A percentile compares a stretch with the other conserved stretches of the same genome.
phyloP scores from a whole-genome alignment of 768 basidiomycete species.

The Collybia mongolica region DNA sequence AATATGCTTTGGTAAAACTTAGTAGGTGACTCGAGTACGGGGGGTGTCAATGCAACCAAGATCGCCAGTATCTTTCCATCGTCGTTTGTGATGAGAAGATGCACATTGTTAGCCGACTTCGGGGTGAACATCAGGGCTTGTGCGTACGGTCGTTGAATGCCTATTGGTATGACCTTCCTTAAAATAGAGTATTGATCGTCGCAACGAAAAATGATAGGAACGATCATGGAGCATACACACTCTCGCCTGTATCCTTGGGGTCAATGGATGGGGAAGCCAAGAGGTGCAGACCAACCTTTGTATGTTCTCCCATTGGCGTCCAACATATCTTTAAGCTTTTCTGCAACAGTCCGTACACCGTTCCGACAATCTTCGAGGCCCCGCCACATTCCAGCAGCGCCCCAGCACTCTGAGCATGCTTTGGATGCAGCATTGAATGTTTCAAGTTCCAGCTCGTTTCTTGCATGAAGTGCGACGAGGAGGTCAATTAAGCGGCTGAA shows the following conservation, averaged over 20 bases:
- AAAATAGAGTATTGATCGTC: neutral
- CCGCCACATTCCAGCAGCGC: slow-evolving; percentile 64
- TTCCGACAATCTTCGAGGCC: slow-evolving; percentile 64
- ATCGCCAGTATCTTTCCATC: too few species aligned
- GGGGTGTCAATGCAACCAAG: too few species aligned
- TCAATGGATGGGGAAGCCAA: slow-evolving; percentile 1
- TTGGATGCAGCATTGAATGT: slow-evolving; percentile 71
- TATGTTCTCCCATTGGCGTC: slow-evolving; percentile 57
- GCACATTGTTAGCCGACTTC: too few species aligned
- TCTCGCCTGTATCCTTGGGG: slow-evolving; percentile 26
- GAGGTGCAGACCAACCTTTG: slow-evolving; percentile 26
- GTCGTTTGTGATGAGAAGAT: too few species aligned
- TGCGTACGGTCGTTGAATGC: too few species aligned
- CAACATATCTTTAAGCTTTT: slow-evolving; percentile 55
- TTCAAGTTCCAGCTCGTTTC: slow-evolving; percentile 70
- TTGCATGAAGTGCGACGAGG: slow-evolving; percentile 65
- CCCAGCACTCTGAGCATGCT: slow-evolving; percentile 82
- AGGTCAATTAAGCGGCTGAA: slow-evolving; percentile 72
- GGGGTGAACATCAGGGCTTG: too few species aligned
- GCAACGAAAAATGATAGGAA: neutral
- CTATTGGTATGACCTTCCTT: too few species aligned
- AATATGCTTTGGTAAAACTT: neutral
- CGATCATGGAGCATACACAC: slow-evolving; percentile 36
- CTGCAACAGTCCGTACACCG: slow-evolving; percentile 59
- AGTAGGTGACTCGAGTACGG: too few species aligned